Evolutionary conservation across 371 early-diverging fungal genomes (phyloP).

Genomic region (Haplosporangium sp.): DNA sequence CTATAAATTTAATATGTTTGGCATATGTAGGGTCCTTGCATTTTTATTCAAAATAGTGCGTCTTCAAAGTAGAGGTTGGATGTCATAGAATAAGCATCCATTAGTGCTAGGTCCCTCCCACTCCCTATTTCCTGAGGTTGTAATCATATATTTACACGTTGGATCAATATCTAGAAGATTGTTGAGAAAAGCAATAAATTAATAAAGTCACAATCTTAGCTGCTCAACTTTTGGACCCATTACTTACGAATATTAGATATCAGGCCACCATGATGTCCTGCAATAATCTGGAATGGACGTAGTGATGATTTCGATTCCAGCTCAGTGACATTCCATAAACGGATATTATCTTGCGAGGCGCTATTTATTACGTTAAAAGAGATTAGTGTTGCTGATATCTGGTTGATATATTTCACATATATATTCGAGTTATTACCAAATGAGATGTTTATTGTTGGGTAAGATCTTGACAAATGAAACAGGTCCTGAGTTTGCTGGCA

Average conservation of each 20-base stretch:
- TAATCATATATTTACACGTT: constrained; percentile 83
- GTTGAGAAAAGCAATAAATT: not conserved
- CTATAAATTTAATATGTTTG: too few species aligned
- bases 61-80: constrained; percentile 51
- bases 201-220: too few species aligned
- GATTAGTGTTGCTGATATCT: not conserved
- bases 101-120: constrained; percentile 92
- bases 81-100: constrained; percentile 86
- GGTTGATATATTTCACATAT: too few species aligned
- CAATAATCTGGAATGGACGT: constrained; percentile 91
- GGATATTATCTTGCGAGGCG: constrained; percentile 92
- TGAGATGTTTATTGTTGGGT: constrained; percentile 84
- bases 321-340: constrained; percentile 84
- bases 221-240: not conserved
- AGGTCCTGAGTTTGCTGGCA: constrained; percentile 93
- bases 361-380: constrained; percentile 54
- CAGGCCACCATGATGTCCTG: constrained; percentile 91
- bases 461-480: constrained; percentile 83
- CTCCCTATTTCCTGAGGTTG: constrained; percentile 91
- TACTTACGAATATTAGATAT: constrained; percentile 82
- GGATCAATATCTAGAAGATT: constrained; percentile 71
- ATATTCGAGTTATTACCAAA: constrained; percentile 71
- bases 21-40: too few species aligned
- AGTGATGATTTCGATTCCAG: constrained; percentile 60
- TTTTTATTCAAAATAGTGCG: too few species aligned